Evolutionary conservation across 2,329 filamentous ascomycete genomes (phyloP).

Genomic region (Cordyceps tenuipes): DNA sequence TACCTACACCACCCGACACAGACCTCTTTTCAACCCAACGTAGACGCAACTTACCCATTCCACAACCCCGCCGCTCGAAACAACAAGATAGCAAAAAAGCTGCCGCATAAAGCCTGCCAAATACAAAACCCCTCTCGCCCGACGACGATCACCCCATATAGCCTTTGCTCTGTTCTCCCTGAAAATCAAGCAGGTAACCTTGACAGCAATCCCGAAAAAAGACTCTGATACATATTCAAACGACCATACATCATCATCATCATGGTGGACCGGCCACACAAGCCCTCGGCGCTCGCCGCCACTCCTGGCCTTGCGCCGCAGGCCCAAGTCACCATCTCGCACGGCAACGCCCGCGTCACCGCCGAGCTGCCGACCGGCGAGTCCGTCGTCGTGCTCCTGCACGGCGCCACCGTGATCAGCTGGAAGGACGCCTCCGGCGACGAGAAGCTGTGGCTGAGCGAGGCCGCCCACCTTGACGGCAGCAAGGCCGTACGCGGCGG

Average conservation of each 20-base stretch:
- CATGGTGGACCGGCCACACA: slow-evolving; percentile 81
- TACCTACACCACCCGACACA: not conserved
- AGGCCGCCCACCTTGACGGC: slow-evolving; percentile 73
- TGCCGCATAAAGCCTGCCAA: not conserved
- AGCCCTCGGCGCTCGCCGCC: slow-evolving; percentile 66
- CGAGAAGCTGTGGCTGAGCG: slow-evolving; percentile 82
- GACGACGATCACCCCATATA: no score
- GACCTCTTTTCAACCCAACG: not conserved
- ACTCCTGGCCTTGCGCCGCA: slow-evolving; percentile 67
- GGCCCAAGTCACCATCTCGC: slow-evolving; percentile 64
- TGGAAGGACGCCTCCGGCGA: slow-evolving; percentile 77
- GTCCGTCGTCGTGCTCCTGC: slow-evolving; percentile 76
- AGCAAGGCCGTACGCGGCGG: slow-evolving; percentile 85
- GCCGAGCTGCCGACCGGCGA: slow-evolving; percentile 80
- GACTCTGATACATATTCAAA: not conserved
- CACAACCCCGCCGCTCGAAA: slow-evolving; percentile 8
- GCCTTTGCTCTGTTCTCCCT: not conserved
- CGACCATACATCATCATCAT: not conserved
- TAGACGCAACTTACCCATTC: not conserved
- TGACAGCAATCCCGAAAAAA: not conserved
- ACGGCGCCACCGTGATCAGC: slow-evolving; percentile 83
- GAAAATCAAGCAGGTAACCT: not conserved
- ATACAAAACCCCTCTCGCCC: not conserved
- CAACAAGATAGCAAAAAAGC: not conserved
- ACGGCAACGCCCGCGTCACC: slow-evolving; percentile 63